These are phyloP conservation scores for Exophiala aquamarina DNA, from an alignment of 2,329 filamentous ascomycete genomes.

Conservation along the genomic window DNA sequence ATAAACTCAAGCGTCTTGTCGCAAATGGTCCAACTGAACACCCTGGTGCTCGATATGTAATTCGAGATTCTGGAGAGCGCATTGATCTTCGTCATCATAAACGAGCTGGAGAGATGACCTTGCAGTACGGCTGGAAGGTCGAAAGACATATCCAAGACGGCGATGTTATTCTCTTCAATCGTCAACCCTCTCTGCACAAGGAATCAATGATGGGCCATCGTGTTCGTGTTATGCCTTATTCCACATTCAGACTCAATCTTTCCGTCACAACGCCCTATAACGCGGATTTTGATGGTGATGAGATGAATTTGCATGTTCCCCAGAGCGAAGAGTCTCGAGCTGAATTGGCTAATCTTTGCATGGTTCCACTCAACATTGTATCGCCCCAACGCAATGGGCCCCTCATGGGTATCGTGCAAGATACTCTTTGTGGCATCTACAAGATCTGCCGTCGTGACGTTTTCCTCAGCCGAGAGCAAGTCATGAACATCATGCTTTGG, in stretches of 20 bases:
- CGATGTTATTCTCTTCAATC: constrained; percentile 99
- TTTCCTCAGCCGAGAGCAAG: constrained; percentile 83
- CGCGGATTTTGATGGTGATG: constrained; percentile 98
- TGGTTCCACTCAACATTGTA: constrained; percentile 98
- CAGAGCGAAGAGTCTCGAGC: constrained; percentile 96
- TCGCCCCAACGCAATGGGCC: constrained; percentile 96
- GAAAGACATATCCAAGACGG: constrained; percentile 95
- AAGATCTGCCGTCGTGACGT: constrained; percentile 93
- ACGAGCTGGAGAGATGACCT: constrained; percentile 76
- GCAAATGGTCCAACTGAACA: constrained; percentile 93
- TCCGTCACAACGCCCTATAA: constrained; percentile 99
- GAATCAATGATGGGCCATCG: constrained; percentile 99
- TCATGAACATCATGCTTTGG: constrained; percentile 98
- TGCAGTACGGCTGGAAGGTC: constrained; percentile 98
- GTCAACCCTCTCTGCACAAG: constrained; percentile 97
- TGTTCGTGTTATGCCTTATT: constrained; percentile 97
- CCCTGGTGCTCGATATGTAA: constrained; percentile 94
- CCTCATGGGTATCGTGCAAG: constrained; percentile 99
- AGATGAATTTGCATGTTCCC: constrained; percentile 99
- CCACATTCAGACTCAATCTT: constrained; percentile 94
- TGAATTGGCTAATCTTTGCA: constrained; percentile 89
- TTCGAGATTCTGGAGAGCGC: constrained; percentile 87
- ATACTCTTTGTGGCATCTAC: constrained; percentile 93
- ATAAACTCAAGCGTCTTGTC: constrained; percentile 83
- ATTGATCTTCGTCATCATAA: constrained; percentile 95